Base-by-base conservation (phyloP, 108 stramenopile species). In the Skeletonema grethae region DNA sequence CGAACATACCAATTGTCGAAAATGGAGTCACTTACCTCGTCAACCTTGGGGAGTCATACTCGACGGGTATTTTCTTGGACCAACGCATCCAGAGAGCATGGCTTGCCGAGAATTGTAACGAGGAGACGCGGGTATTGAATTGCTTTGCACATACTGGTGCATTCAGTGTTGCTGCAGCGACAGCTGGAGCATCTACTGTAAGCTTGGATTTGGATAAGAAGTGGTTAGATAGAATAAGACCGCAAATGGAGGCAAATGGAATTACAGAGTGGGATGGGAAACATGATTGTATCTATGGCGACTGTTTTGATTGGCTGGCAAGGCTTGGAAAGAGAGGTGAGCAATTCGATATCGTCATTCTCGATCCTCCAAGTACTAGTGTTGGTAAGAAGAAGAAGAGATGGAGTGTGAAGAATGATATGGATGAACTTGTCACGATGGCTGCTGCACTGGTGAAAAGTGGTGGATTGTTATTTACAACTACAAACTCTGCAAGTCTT, bases 81-180 rank as follows among this genome's bases (percentile, higher is more conserved):
- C 90, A 91, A 61, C 75, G 90, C 22, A 82, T 85, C 13, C 87
- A 91, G 53, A 79, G 93, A 31, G 85, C 83, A 25, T 94, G 89
- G 86, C 76, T 94, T 57, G 71, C 88, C 3, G 70, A 77, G 7
- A 72, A 90, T 50, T 91, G 90, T 63, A 77, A 80, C 12, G 61
- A 76, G 16, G 72, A 86, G 18, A 94, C 93, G 2, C 77, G 86
- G 39, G 88, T 94, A 5, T 79, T 94, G 67, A 94, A 94, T 65
- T 90, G 90, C 55, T 94, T 94, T 75, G 89, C 93, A 3, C 90
- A 91, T 67, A 82, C 84, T 59, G 93, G 93, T 38, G 93, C 89
- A 7, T 94, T 90, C 67, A 89, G 85, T 57, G 73, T 91, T 55
- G 93, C 90, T 3, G 93, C 93, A 0, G 93, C 93, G 1, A 80